These are phyloP conservation scores for Chalaropsis ovoidea DNA, from an alignment of 2,329 filamentous ascomycete genomes.

Conservation along the genomic window DNA sequence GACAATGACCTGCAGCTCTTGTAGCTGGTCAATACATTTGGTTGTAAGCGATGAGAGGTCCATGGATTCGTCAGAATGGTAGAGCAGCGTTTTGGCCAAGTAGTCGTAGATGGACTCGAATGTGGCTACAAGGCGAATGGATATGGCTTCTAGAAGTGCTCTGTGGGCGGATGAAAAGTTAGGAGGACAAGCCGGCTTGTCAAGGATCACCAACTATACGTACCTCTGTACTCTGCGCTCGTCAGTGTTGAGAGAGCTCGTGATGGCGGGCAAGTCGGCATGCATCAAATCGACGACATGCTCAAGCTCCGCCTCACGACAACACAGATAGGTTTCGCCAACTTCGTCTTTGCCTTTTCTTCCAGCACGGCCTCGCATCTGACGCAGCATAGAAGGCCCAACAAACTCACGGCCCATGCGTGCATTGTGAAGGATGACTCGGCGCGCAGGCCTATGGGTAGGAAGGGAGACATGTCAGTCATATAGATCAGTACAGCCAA, in stretches of 20 bases:
- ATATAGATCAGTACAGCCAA: neutral
- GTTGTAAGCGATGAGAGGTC: slow-evolving; percentile 46
- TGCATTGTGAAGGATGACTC: slow-evolving; percentile 65
- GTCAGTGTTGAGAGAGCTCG: slow-evolving; percentile 58
- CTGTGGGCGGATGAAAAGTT: slow-evolving; percentile 33
- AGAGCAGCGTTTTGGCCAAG: slow-evolving; percentile 56
- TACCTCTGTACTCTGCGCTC: slow-evolving; percentile 58
- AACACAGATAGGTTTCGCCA: slow-evolving; percentile 69
- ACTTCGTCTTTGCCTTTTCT: slow-evolving; percentile 69
- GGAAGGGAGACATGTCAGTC: neutral
- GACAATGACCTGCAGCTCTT: slow-evolving; percentile 45
- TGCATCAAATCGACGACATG: slow-evolving; percentile 60
- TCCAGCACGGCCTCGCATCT: slow-evolving; percentile 70
- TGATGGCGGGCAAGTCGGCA: slow-evolving; percentile 58
- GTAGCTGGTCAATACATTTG: slow-evolving; percentile 50
- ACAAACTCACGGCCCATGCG: slow-evolving; percentile 67
- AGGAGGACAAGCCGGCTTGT: slow-evolving; percentile 6
- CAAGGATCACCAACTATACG: neutral
- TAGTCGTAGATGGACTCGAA: slow-evolving; percentile 57
- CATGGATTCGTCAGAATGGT: slow-evolving; percentile 43
- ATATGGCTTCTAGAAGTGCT: slow-evolving; percentile 60
- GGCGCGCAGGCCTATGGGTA: slow-evolving; percentile 44
- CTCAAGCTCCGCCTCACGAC: slow-evolving; percentile 56
- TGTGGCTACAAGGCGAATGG: slow-evolving; percentile 57
- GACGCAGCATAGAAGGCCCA: slow-evolving; percentile 68